Evolutionary conservation across 129 eudicot species (phyloP), one percentile per base, ranked within the genome.

Genomic region (Artemisia annua): DNA sequence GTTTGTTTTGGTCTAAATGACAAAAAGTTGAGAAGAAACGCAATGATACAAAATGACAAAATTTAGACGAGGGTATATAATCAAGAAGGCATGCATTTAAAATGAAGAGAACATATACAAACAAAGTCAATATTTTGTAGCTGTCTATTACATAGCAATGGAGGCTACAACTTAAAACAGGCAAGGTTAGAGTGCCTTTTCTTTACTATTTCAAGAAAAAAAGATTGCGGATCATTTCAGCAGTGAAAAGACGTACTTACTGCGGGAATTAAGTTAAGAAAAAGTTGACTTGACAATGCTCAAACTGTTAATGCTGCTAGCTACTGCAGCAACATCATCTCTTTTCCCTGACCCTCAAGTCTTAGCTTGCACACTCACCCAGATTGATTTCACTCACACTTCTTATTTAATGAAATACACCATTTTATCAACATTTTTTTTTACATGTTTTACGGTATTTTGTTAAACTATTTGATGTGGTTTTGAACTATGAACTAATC

Each of bases 241-340:
- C 70, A 63, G 78, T 62, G 63, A 73, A 73, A 35, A 53, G 78
- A 73, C 70, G 70, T 73, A 73, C 70, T 70, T 61, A 60, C 24
- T 61, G 70, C 32, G 19, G 69, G 48, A 30, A 70, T 70, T n/a
- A 46, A 72, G 20, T 60, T 49, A 53, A 43, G 15, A 18, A 43
- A 72, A 73, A 63, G 70, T 53, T 28, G 70, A 73, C 70, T 48
- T 62, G 69, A 72, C 77, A n/a, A 63, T 69, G 48, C 26, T 71
- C 1, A 8, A 15, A 24, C 55, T 58, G 58, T 26, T 17, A 18
- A 43, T 30, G 15, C 74, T 70, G 52, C 62, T 69, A 7, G 20
- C 60, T 19, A 43, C 61, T 48, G 55, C 39, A 14, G 60, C 30
- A 13, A 18, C 53, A 69, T 15, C 46, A 39, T 30, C 77, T 48